Evolutionary conservation across 805 yeast species (phyloP), one percentile per base, ranked within the genome.

Genomic region (Barnettozyma sp.): DNA sequence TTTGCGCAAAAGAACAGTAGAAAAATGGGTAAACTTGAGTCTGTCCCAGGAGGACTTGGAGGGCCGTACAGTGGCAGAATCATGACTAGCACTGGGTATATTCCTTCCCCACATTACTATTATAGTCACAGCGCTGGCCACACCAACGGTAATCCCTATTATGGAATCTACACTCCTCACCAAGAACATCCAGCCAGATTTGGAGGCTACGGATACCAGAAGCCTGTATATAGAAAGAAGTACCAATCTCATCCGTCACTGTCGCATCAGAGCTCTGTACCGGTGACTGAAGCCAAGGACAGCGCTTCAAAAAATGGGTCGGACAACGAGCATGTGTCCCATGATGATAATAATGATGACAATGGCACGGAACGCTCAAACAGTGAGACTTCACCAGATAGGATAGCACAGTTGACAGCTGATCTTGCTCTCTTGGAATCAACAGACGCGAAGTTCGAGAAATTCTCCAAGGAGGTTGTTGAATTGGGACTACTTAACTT

Each of bases 1-100:
- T 73, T 81, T 58, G 92, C 92, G 16, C 86, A 79, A 59, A 68
- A 80, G 58, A 76, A 76, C 62, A 72, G 76, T 54, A 78, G 73
- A 54, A 68, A 76, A 29, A 23, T 19, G 24, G 23, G 17, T 7
- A 16, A 19, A n/a, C 27, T 16, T 7, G 14, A 7, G 9, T n/a
- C n/a, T n/a, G n/a, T n/a, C n/a, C n/a, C n/a, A n/a, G n/a, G n/a
- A n/a, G n/a, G n/a, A n/a, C n/a, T n/a, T n/a, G n/a, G n/a, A n/a
- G n/a, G n/a, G 22, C 12, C 27, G 12, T 25, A 25, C 30, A 27
- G n/a, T 14, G 18, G 18, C 30, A 27, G 30, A 27, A 13, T 14
- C 10, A 25, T 25, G 17, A 16, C 27, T 5, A 12, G 18, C 13
- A 25, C 14, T 27, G 30, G 30, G 18, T 27, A 27, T 12, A 14